phyloP scores from a whole-genome alignment of 1,284 basidiomycete genomes.

The Malassezia slooffiae region DNA sequence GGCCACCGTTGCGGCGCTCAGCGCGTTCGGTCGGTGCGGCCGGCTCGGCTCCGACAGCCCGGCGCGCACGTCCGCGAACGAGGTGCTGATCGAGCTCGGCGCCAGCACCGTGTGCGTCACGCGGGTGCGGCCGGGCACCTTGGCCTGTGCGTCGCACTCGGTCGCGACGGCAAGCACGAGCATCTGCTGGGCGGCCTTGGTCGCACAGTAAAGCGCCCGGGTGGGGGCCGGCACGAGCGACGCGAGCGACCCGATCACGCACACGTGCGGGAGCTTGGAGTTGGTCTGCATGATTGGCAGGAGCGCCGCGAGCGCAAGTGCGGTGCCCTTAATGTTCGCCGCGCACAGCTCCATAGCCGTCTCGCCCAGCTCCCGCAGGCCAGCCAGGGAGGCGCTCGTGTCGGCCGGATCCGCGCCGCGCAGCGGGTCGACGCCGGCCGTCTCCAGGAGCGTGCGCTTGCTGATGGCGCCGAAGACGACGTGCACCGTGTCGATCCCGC shows the following conservation, averaged over 20 bases:
- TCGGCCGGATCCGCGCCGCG: slow-evolving; percentile 15
- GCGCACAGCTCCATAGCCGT: slow-evolving; percentile 42
- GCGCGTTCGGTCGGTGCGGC: neutral
- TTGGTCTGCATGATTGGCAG: slow-evolving; percentile 63
- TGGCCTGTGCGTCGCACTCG: slow-evolving; percentile 50
- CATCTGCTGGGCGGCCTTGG: slow-evolving; percentile 65
- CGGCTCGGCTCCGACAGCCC: neutral
- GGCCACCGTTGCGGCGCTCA: neutral
- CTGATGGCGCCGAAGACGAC: slow-evolving; percentile 74
- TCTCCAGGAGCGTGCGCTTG: slow-evolving; percentile 60
- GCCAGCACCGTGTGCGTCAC: slow-evolving; percentile 16
- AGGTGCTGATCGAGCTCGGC: slow-evolving; percentile 21
- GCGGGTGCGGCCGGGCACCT: neutral
- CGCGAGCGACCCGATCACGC: slow-evolving; percentile 66
- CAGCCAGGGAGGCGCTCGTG: slow-evolving; percentile 23
- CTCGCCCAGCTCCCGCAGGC: slow-evolving; percentile 38
- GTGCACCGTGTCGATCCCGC: slow-evolving; percentile 67
- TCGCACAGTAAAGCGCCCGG: slow-evolving; percentile 67
- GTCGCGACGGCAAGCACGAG: slow-evolving; percentile 66
- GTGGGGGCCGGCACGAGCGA: slow-evolving; percentile 72
- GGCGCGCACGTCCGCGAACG: slow-evolving; percentile 15
- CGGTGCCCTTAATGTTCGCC: slow-evolving; percentile 49
- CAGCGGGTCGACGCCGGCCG: slow-evolving; percentile 55
- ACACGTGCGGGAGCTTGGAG: slow-evolving; percentile 61
- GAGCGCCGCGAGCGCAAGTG: slow-evolving; percentile 48